These are phyloP conservation scores for Metschnikowia lachancei DNA, from an alignment of 805 yeast species.

Conservation along the genomic window DNA sequence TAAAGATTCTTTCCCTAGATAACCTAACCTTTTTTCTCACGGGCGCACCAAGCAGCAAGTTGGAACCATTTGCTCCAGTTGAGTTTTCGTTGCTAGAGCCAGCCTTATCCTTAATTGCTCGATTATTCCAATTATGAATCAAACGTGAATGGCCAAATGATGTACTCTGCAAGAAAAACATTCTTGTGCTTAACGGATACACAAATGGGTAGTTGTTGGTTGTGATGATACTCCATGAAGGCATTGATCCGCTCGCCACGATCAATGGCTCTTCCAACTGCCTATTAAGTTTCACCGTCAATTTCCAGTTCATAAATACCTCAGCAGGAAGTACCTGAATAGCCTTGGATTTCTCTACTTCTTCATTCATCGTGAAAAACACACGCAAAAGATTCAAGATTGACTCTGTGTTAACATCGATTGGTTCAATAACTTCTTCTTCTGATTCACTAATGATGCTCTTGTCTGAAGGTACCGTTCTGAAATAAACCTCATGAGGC, in stretches of 20 bases:
- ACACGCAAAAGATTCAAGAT: constrained; percentile 50
- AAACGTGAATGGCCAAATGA: constrained; percentile 88
- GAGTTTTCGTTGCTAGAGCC: constrained; percentile 21
- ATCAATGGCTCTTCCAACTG: constrained; percentile 88
- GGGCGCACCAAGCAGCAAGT: constrained; percentile 66
- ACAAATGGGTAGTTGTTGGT: constrained; percentile 75
- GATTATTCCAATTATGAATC: constrained; percentile 70
- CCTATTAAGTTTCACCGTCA: constrained; percentile 80
- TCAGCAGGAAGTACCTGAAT: constrained; percentile 18
- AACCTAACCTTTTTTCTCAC: constrained; percentile 77
- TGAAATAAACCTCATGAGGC: constrained; percentile 50
- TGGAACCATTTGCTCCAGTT: background rate
- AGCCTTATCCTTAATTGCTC: constrained; percentile 22
- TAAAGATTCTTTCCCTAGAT: constrained; percentile 64
- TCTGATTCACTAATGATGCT: background rate
- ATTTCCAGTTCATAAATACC: constrained; percentile 67
- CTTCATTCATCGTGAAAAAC: constrained; percentile 40
- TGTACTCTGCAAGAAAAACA: constrained; percentile 76
- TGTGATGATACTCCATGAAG: constrained; percentile 78
- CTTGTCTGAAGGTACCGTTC: background rate
- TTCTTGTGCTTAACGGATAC: constrained; percentile 79
- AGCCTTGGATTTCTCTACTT: constrained; percentile 17
- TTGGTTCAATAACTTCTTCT: constrained; percentile 23
- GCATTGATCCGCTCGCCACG: constrained; percentile 82
- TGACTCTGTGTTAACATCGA: constrained; percentile 31